phyloP scores from a whole-genome alignment of 2,329 filamentous ascomycete species.

The Diaporthe sp. region DNA sequence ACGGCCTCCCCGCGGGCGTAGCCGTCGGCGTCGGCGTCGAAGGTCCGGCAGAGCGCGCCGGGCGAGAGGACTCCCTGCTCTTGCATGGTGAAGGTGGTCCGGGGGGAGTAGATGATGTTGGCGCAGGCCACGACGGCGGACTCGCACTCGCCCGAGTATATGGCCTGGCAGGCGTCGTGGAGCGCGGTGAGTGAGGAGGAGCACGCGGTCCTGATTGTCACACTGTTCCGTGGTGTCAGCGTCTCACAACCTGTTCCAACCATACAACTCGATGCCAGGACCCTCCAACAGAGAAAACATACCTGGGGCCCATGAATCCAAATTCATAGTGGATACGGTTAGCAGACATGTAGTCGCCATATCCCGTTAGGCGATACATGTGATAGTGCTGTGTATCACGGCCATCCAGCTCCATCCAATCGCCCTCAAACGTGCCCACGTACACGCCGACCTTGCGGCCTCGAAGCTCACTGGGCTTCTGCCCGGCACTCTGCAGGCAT shows the following conservation, averaged over 20 bases:
- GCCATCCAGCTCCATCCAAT: conserved; percentile 41
- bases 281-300: neutral
- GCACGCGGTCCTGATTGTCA: conserved; percentile 55
- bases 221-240: conserved; percentile 37
- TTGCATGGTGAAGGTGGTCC: conserved; percentile 49
- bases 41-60: conserved; percentile 52
- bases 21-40: conserved; percentile 62
- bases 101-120: conserved; percentile 54
- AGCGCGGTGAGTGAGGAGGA: conserved; percentile 55
- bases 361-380: conserved; percentile 62
- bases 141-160: conserved; percentile 49
- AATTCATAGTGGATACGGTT: conserved; percentile 53
- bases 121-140: conserved; percentile 53
- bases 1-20: conserved; percentile 65
- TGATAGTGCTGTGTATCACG: conserved; percentile 7
- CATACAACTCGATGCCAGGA: neutral
- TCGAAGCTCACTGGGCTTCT: conserved; percentile 35
- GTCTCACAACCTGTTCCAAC: neutral
- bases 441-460: conserved; percentile 45
- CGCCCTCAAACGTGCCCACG: conserved; percentile 43
- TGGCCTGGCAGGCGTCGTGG: conserved; percentile 48
- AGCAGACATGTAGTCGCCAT: conserved; percentile 51
- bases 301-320: conserved; percentile 52
- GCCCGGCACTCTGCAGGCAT: conserved; percentile 44
- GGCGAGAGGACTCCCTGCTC: conserved; percentile 55